Conservation (phyloP, 129 eudicot genomes). For the Pseudognaphalium luteoalbum region DNA sequence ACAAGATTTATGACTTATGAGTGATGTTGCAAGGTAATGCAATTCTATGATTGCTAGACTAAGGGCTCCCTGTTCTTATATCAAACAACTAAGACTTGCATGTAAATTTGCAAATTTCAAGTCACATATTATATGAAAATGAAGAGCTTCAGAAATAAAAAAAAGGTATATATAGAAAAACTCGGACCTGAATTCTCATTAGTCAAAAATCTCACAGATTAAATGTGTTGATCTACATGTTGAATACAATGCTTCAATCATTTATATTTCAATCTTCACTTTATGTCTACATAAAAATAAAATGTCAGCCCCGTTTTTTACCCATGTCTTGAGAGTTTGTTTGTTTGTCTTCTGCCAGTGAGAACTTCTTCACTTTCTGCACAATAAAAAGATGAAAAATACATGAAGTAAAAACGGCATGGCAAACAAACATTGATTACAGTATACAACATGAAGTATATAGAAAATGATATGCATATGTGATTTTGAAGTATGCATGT, state of each 20-base stretch:
- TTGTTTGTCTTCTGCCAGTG: conserved; percentile 45
- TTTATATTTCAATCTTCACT: conserved; percentile 1
- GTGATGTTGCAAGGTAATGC: not conserved
- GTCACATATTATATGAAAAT: not conserved
- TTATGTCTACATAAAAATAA: conserved; percentile 14
- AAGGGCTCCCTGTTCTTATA: not conserved
- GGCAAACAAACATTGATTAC: not conserved
- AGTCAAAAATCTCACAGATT: conserved; percentile 12
- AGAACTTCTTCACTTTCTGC: conserved; percentile 78
- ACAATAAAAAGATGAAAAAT: conserved; percentile 8
- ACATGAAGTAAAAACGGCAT: not conserved
- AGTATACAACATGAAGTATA: too few relatives aligned
- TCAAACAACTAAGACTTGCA: not conserved
- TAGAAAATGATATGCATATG: not conserved
- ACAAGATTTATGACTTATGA: not conserved
- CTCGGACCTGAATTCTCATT: conserved; percentile 9
- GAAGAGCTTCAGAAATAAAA: not conserved
- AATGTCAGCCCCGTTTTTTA: conserved; percentile 37
- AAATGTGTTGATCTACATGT: conserved; percentile 5
- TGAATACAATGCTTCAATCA: conserved; percentile 18
- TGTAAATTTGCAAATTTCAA: not conserved
- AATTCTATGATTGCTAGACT: not conserved
- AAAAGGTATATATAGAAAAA: not conserved
- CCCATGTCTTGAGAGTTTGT: conserved; percentile 23
- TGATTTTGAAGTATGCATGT: too few relatives aligned